Percentiles rank a stretch among this genome's conserved stretches.
Evolutionary conservation across 1,284 basidiomycete genomes (phyloP).

Genomic region (Boletus smithii): DNA sequence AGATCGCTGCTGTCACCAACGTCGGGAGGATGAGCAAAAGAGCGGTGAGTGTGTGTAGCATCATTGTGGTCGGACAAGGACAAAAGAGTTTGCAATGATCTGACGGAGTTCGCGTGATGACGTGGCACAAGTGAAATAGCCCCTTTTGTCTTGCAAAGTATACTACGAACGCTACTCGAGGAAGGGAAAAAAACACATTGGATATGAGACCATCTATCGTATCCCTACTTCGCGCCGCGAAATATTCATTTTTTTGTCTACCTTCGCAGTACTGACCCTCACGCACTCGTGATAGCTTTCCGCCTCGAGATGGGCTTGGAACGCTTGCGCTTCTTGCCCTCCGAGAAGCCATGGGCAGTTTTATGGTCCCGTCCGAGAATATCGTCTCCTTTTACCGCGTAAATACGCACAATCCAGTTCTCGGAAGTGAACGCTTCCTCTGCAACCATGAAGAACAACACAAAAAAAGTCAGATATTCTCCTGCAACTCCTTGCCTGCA

Average conservation of each 20-base stretch:
- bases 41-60: slow-evolving; percentile 18
- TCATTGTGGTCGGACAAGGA: slow-evolving; percentile 19
- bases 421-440: slow-evolving; percentile 97
- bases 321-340: slow-evolving; percentile 85
- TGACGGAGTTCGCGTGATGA: slow-evolving; percentile 13
- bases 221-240: no score
- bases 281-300: slow-evolving; percentile 40
- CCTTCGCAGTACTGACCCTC: background rate
- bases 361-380: slow-evolving; percentile 84
- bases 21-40: slow-evolving; percentile 40
- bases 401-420: slow-evolving; percentile 98
- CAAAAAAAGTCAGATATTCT: slow-evolving; percentile 11
- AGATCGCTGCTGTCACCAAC: slow-evolving; percentile 69
- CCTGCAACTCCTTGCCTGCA: background rate
- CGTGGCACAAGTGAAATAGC: slow-evolving; percentile 14
- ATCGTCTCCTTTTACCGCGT: slow-evolving; percentile 95
- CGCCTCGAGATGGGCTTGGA: slow-evolving; percentile 61
- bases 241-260: slow-evolving; percentile 5
- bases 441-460: slow-evolving; percentile 34
- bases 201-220: no score
- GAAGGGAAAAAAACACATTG: no score
- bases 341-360: slow-evolving; percentile 79
- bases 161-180: no score
- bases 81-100: background rate
- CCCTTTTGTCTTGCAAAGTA: no score